phyloP scores from a whole-genome alignment of 768 basidiomycete genomes.

The Boletellus emodensis region DNA sequence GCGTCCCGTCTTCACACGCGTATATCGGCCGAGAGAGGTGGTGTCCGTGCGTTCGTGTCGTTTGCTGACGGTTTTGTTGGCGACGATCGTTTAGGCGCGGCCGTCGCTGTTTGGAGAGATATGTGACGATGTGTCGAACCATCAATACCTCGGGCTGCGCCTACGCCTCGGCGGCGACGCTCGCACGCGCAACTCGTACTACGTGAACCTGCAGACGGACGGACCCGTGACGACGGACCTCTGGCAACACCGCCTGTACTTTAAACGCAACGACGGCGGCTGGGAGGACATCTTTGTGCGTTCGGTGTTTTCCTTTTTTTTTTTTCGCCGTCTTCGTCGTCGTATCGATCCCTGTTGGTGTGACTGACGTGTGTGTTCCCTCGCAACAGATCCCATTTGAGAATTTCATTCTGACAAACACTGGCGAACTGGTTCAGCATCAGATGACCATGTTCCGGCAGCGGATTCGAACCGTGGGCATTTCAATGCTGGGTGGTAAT shows the following conservation, averaged over 20 bases:
- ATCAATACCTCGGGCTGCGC: conserved; percentile 77
- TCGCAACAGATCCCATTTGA: conserved; percentile 70
- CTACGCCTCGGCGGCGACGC: conserved; percentile 76
- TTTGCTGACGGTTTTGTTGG: no score
- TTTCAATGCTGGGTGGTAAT: conserved; percentile 84
- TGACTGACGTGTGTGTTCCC: conserved; percentile 1
- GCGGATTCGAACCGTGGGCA: conserved; percentile 74
- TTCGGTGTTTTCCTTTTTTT: conserved; percentile 11
- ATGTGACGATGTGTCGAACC: conserved; percentile 77
- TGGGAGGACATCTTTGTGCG: conserved; percentile 85
- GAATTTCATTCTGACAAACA: conserved; percentile 70
- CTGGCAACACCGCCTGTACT: conserved; percentile 94
- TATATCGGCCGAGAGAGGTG: no score
- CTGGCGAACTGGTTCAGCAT: conserved; percentile 62
- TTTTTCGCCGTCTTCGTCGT: background rate
- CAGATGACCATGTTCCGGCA: conserved; percentile 76
- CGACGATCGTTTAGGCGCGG: conserved; percentile 43
- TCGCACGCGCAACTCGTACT: conserved; percentile 79
- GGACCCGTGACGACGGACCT: conserved; percentile 76
- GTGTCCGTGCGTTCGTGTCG: no score
- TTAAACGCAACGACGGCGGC: conserved; percentile 54
- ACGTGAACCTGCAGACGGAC: conserved; percentile 90
- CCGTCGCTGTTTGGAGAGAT: conserved; percentile 86
- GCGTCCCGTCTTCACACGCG: no score
- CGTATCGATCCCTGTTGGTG: background rate